These are phyloP conservation scores for Rhodotorula sp. DNA, from an alignment of 1,284 basidiomycete species.

Conservation along the genomic window DNA sequence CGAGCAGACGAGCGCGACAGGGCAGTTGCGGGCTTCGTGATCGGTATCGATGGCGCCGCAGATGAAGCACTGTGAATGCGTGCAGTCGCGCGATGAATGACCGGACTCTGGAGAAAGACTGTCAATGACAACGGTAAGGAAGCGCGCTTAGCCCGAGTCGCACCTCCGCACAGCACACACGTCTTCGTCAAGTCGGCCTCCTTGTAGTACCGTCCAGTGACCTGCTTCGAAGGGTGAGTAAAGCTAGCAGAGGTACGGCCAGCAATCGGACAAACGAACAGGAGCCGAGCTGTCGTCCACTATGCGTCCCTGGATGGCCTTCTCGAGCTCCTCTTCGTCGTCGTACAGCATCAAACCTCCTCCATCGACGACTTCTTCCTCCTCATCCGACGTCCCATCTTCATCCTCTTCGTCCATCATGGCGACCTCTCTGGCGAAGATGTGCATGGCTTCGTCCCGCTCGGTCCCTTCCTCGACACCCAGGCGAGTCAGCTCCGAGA, in stretches of 20 bases:
- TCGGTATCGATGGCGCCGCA: conserved; percentile 37
- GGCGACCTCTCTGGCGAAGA: conserved; percentile 20
- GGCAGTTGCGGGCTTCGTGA: conserved; percentile 40
- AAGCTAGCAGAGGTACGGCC: no score
- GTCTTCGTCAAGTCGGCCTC: conserved; percentile 38
- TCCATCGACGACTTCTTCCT: conserved; percentile 2
- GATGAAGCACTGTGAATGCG: conserved; percentile 40
- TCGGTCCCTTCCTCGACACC: not conserved
- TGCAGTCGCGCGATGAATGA: conserved; percentile 39
- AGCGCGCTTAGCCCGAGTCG: not conserved
- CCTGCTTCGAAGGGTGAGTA: conserved; percentile 9
- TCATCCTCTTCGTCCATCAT: conserved; percentile 1
- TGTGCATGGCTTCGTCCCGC: conserved; percentile 19
- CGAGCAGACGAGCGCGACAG: conserved; percentile 36
- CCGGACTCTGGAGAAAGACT: conserved; percentile 25
- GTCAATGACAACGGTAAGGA: not conserved
- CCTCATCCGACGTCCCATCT: conserved; percentile 1
- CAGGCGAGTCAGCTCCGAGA: not conserved
- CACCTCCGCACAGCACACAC: conserved; percentile 39
- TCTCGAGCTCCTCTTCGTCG: conserved; percentile 29
- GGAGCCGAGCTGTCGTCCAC: conserved; percentile 37
- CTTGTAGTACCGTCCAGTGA: conserved; percentile 40
- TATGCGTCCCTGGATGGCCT: conserved; percentile 37
- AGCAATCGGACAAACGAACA: conserved; percentile 2
- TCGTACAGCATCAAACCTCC: conserved; percentile 21